Evolutionary conservation across 192 early-diverging fungal genomes (phyloP).

Genomic region (Coemansia interrupta): DNA sequence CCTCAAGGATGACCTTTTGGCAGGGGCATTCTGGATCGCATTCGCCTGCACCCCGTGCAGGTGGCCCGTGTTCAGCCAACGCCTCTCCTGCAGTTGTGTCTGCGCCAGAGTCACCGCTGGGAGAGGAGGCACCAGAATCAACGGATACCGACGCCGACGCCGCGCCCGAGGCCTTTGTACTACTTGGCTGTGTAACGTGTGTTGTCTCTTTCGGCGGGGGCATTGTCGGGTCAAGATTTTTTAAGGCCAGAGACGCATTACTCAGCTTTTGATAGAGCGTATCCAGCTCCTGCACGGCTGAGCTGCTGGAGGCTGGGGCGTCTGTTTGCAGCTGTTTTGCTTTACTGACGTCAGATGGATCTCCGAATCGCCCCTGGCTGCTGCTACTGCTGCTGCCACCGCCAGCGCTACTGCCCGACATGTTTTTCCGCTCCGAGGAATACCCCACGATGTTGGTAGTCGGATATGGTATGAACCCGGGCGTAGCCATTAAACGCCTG

Average conservation of each 20-base stretch:
- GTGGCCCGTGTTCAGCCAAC: too few relatives aligned
- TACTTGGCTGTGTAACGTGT: background rate
- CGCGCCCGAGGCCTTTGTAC: background rate
- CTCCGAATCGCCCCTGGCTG: conserved; percentile 1
- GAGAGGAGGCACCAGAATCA: conserved; percentile 31
- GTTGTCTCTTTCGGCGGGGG: conserved; percentile 8
- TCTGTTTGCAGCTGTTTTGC: background rate
- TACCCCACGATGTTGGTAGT: conserved; percentile 19
- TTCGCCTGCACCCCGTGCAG: conserved; percentile 4
- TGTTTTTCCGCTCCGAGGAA: conserved; percentile 25
- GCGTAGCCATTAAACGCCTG: conserved; percentile 34
- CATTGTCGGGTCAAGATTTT: conserved; percentile 27
- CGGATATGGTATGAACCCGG: conserved; percentile 30
- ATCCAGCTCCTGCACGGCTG: conserved; percentile 37
- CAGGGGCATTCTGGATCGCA: conserved; percentile 42
- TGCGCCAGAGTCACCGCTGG: conserved; percentile 10
- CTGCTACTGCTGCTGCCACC: background rate
- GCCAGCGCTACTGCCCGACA: conserved; percentile 8
- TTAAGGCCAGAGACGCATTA: conserved; percentile 38
- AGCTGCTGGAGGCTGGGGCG: conserved; percentile 3
- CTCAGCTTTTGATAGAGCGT: conserved; percentile 37
- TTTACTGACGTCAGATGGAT: background rate
- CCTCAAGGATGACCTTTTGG: conserved; percentile 31
- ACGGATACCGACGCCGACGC: background rate
- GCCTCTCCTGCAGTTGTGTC: conserved; percentile 1